Evolutionary conservation across 345 rosid species (phyloP), one percentile per base, ranked within the genome.

Genomic region (Arabidopsis arenosa): DNA sequence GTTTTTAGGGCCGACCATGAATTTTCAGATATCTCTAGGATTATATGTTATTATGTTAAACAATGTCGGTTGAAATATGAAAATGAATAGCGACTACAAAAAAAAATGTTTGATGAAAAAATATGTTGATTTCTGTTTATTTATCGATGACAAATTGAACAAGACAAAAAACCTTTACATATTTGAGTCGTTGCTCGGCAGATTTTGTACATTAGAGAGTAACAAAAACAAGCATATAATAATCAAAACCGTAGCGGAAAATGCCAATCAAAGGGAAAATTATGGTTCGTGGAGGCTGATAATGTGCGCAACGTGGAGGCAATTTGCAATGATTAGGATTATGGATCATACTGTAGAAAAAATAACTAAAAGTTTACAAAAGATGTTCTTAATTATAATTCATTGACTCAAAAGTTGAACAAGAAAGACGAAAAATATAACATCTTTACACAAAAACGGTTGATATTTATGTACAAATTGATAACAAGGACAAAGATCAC

Each of bases 401-500:
- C 26, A 35, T 43, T 45, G 65, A 56, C 57, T 64, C 77, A 8
- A 6, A 65, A 41, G 47, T 65, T 74, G 66, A 55, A 65, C 11
- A 23, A 54, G 11, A 37, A 64, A 13, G 39, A 43, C 18, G 13
- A 74, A 54, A 18, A 41, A 41, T 1, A 18, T 63, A 40, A 44
- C 17, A 64, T 44, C 64, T 3, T 44, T 64, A n/a, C 47, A 44
- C 54, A n/a, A 3, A 21, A 21, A 21, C 23, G 39, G 28, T 64
- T 43, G 45, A 54, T 73, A 63, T 63, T 51, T 32, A 59, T 47
- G 32, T 57, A 65, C 39, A 9, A 33, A 65, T 6, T 54, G 63
- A 26, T 45, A 56, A 5, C 52, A 48, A 66, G 15, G 52, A 75
- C 67, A 75, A 75, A 58, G 26, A 49, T 75, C 79, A 75, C 79